phyloP scores from a whole-genome alignment of 768 basidiomycete species.

The Suillus tomentosus region DNA sequence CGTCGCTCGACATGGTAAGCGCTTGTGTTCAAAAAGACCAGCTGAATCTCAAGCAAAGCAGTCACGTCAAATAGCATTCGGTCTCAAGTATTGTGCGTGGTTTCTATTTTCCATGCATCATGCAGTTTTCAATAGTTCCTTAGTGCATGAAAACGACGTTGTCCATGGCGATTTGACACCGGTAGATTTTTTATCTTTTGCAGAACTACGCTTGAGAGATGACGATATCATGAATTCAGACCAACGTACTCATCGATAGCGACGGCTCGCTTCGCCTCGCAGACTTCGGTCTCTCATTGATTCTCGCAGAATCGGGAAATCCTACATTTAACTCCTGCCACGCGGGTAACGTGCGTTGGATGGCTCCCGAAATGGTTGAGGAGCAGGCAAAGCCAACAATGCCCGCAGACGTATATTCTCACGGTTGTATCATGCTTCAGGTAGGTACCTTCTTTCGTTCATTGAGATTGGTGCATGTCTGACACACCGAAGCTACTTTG shows the following conservation, averaged over 20 bases:
- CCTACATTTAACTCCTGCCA: constrained; percentile 20
- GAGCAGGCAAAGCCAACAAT: constrained; percentile 19
- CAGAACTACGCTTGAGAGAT: not conserved
- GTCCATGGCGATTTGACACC: constrained; percentile 46
- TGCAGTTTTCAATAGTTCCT: not conserved
- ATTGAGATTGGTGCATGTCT: not conserved
- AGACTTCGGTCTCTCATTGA: constrained; percentile 34
- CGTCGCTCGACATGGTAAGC: constrained; percentile 20
- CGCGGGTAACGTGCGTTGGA: constrained; percentile 41
- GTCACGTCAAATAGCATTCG: constrained; percentile 28
- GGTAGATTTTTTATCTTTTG: constrained; percentile 18
- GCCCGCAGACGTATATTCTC: constrained; percentile 38
- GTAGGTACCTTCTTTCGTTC: constrained; percentile 17
- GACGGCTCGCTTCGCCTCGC: constrained; percentile 24
- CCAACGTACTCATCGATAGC: constrained; percentile 24
- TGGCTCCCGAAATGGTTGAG: constrained; percentile 38
- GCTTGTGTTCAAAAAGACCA: fast-evolving
- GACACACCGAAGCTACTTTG: constrained; percentile 2
- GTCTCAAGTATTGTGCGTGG: constrained; percentile 24
- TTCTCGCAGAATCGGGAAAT: constrained; percentile 11
- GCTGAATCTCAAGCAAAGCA: constrained; percentile 8
- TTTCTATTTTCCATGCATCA: not conserved
- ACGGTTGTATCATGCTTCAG: constrained; percentile 37
- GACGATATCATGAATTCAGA: constrained; percentile 16
- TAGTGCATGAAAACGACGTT: constrained; percentile 23